phyloP scores from a whole-genome alignment of 805 yeast species.

The Pichia gijzeniarum region DNA sequence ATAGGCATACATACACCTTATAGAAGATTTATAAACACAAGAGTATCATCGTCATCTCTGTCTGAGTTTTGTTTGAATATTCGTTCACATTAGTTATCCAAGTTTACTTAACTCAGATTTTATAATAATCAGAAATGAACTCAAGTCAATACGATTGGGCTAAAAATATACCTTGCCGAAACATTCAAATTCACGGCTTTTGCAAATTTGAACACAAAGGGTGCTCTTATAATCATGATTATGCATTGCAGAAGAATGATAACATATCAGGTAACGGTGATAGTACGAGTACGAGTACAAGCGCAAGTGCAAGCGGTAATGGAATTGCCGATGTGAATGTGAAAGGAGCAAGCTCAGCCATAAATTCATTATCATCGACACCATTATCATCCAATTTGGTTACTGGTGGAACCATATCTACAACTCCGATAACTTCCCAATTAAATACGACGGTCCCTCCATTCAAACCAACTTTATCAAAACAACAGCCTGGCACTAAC shows the following conservation, averaged over 20 bases:
- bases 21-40: no score
- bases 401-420: background rate
- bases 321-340: no score
- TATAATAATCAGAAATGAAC: slow-evolving; percentile 1
- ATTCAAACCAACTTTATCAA: slow-evolving; percentile 9
- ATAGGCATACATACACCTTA: no score
- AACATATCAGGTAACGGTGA: background rate
- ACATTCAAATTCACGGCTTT: slow-evolving; percentile 77
- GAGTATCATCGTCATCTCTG: no score
- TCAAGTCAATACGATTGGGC: slow-evolving; percentile 42
- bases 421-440: slow-evolving; percentile 3
- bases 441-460: slow-evolving; percentile 7
- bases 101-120: background rate
- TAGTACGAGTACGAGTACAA: background rate
- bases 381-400: slow-evolving; percentile 11
- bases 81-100: background rate
- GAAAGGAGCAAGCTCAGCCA: background rate
- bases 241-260: slow-evolving; percentile 16
- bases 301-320: background rate
- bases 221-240: slow-evolving; percentile 71
- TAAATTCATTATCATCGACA: slow-evolving; percentile 3
- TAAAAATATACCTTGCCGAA: slow-evolving; percentile 74
- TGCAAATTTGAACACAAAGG: slow-evolving; percentile 87
- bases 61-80: no score
- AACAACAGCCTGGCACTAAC: background rate